phyloP scores from a whole-genome alignment of 2,329 filamentous ascomycete genomes.

The Aspergillus melleus region DNA sequence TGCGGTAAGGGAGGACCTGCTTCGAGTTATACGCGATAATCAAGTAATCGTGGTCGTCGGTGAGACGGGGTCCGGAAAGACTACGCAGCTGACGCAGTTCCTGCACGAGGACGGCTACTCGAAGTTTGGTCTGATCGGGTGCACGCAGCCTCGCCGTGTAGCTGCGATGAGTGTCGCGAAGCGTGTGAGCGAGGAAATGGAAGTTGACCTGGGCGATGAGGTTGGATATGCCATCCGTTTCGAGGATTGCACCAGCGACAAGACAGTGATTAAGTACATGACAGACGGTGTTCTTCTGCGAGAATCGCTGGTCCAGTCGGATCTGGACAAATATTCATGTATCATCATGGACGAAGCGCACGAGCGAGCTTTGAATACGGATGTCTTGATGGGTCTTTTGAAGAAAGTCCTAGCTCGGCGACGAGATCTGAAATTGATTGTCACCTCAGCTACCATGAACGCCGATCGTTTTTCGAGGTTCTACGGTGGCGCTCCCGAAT shows the following conservation, averaged over 20 bases:
- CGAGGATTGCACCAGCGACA: conserved; percentile 94
- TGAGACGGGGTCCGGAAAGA: conserved; percentile 96
- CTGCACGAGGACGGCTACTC: conserved; percentile 94
- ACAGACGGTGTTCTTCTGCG: conserved; percentile 92
- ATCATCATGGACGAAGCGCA: conserved; percentile 99
- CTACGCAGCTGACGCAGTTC: conserved; percentile 95
- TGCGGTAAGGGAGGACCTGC: conserved; percentile 87
- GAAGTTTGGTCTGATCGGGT: conserved; percentile 84
- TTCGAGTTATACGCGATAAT: conserved; percentile 91
- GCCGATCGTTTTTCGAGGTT: conserved; percentile 94
- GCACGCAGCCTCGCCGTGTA: conserved; percentile 92
- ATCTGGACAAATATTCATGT: conserved; percentile 93
- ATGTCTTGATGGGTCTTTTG: conserved; percentile 95
- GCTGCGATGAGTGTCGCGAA: conserved; percentile 99
- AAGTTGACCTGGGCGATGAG: conserved; percentile 79
- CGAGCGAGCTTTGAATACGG: conserved; percentile 92
- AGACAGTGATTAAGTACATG: conserved; percentile 98
- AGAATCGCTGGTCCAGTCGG: conserved; percentile 88
- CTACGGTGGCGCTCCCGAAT: conserved; percentile 93
- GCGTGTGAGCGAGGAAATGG: conserved; percentile 98
- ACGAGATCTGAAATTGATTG: conserved; percentile 90
- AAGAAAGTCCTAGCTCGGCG: conserved; percentile 93
- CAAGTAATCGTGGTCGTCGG: conserved; percentile 96
- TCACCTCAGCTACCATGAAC: conserved; percentile 99
- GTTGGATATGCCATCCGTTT: conserved; percentile 98